phyloP scores from a whole-genome alignment of 148 eudicot species.

The Rheum nobile region DNA sequence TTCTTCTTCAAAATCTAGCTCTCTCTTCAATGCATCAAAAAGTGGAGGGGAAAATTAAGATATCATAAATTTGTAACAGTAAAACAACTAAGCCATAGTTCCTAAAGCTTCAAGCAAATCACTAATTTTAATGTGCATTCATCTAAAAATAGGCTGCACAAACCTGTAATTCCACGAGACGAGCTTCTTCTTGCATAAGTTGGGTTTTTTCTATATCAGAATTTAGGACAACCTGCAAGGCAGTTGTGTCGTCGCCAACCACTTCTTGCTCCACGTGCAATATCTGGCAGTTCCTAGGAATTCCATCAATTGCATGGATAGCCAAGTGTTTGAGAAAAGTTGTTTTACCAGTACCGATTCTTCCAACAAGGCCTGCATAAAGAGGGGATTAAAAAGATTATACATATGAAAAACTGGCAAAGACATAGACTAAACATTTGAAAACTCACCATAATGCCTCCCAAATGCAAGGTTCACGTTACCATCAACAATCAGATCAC shows the following conservation, averaged over 20 bases:
- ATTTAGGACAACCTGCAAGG: conserved; percentile 88
- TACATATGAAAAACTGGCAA: background rate
- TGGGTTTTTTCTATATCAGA: conserved; percentile 70
- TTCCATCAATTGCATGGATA: conserved; percentile 95
- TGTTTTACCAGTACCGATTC: conserved; percentile 99
- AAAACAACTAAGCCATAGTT: background rate
- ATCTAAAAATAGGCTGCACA: background rate
- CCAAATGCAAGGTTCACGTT: conserved; percentile 78
- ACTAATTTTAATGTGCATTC: background rate
- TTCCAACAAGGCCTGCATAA: conserved; percentile 84
- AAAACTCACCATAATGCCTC: conserved; percentile 80
- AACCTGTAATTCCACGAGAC: conserved; percentile 67
- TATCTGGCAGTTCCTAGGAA: conserved; percentile 92
- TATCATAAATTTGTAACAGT: background rate
- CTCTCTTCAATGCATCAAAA: conserved; percentile 35
- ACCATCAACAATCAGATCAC: conserved; percentile 90
- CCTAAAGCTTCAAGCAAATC: background rate
- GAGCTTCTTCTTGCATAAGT: conserved; percentile 84
- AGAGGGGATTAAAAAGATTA: background rate
- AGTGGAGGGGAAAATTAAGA: conserved; percentile 6
- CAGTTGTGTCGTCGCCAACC: conserved; percentile 76
- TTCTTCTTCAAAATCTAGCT: conserved; percentile 45
- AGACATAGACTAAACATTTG: background rate
- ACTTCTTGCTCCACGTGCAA: conserved; percentile 99
- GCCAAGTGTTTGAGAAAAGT: conserved; percentile 92